These are phyloP conservation scores for Fusarium floridanum DNA, from an alignment of 2,329 filamentous ascomycete species.

Conservation along the genomic window DNA sequence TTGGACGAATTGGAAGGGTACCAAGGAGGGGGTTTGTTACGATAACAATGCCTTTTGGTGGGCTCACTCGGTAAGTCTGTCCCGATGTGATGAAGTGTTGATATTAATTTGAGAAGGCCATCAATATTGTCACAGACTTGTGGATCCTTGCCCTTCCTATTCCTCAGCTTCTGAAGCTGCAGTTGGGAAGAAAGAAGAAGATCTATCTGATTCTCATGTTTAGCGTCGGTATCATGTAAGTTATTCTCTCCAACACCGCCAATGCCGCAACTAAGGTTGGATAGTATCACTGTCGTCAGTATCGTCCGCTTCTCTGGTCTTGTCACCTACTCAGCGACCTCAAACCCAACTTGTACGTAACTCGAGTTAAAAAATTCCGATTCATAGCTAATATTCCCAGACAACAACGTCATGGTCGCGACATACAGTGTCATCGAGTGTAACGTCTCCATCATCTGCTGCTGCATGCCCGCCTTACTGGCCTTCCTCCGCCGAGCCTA, in stretches of 20 bases:
- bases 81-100: background rate
- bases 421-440: constrained; percentile 11
- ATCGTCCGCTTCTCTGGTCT: constrained; percentile 7
- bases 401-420: constrained; percentile 12
- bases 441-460: constrained; percentile 7
- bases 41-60: constrained; percentile 3
- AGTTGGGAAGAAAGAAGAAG: background rate
- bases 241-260: background rate
- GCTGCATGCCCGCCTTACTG: background rate
- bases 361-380: too few relatives aligned
- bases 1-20: background rate
- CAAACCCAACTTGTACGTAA: background rate
- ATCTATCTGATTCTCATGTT: background rate
- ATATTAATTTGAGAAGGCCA: background rate
- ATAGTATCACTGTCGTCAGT: constrained; percentile 1
- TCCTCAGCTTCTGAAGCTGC: background rate
- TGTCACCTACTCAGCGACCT: background rate
- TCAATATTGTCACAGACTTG: background rate
- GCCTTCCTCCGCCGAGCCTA: background rate
- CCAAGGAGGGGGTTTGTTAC: background rate
- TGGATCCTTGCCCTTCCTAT: background rate
- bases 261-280: background rate
- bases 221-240: background rate
- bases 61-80: background rate
- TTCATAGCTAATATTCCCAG: background rate